These are phyloP conservation scores for Aspergillus sparsus DNA, from an alignment of 495 filamentous ascomycete species.

Conservation along the genomic window DNA sequence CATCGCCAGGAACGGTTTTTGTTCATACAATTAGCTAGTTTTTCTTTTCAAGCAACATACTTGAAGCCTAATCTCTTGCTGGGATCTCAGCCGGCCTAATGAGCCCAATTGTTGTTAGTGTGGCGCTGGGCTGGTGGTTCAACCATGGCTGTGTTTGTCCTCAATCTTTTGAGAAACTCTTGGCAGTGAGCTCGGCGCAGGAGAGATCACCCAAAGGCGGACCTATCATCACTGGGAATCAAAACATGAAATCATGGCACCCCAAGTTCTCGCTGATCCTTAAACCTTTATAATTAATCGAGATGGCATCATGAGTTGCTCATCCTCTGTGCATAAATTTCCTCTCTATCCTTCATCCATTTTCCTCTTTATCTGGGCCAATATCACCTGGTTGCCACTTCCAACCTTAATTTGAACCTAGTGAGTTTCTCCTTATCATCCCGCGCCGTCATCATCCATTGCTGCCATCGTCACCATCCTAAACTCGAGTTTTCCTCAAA, in stretches of 20 bases:
- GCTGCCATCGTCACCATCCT: slow-evolving; percentile 3
- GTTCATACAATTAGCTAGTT: no score
- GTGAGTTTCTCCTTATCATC: background rate
- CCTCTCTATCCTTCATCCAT: background rate
- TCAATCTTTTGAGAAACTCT: background rate
- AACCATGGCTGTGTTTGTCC: no score
- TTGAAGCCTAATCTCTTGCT: no score
- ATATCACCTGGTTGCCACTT: slow-evolving; percentile 9
- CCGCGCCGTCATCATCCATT: background rate
- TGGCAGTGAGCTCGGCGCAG: slow-evolving; percentile 3
- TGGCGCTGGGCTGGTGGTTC: no score
- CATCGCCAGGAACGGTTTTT: no score
- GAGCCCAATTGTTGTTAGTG: no score
- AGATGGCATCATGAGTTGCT: no score
- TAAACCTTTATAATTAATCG: background rate
- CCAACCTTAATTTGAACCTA: slow-evolving; percentile 8
- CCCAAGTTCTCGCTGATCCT: background rate
- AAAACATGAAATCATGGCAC: slow-evolving; percentile 19
- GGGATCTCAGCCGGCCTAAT: no score
- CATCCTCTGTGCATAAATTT: no score
- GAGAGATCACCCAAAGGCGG: background rate
- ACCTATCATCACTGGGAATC: slow-evolving; percentile 14
- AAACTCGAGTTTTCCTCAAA: background rate
- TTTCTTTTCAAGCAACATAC: no score
- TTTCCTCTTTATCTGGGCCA: slow-evolving; percentile 12